phyloP scores from a whole-genome alignment of 2,329 filamentous ascomycete genomes.

The Fusarium pseudonygamai region DNA sequence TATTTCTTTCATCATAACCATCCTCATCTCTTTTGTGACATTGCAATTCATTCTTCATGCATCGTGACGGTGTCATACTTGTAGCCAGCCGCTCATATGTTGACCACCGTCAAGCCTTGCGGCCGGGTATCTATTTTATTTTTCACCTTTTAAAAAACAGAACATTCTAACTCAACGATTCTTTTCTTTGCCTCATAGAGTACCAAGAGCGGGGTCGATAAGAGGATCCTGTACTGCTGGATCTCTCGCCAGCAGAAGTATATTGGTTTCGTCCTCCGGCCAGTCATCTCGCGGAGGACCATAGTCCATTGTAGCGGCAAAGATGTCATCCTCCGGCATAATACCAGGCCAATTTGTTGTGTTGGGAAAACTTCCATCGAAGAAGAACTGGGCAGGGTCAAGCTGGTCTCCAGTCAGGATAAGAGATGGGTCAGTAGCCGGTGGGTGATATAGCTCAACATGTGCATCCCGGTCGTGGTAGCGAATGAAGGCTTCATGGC shows the following conservation, averaged over 20 bases:
- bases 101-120: conserved; percentile 23
- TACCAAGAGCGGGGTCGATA: conserved; percentile 48
- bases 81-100: background rate
- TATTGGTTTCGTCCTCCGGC: conserved; percentile 56
- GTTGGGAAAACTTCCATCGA: conserved; percentile 29
- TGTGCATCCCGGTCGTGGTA: conserved; percentile 62
- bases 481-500: conserved; percentile 58
- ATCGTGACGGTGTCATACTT: conserved; percentile 18
- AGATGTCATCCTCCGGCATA: conserved; percentile 46
- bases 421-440: conserved; percentile 32
- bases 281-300: conserved; percentile 51
- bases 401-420: conserved; percentile 38
- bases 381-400: conserved; percentile 29
- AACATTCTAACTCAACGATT: background rate
- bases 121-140: conserved; percentile 39
- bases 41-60: conserved; percentile 16
- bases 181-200: conserved; percentile 5
- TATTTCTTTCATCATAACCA: background rate
- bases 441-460: conserved; percentile 46
- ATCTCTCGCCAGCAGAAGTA: conserved; percentile 51
- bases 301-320: conserved; percentile 48
- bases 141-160: conserved; percentile 14
- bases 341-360: conserved; percentile 39
- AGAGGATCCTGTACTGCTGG: conserved; percentile 36
- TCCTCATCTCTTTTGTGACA: conserved; percentile 5